phyloP scores from a whole-genome alignment of 2,329 filamentous ascomycete genomes.

The Mollisia scopiformis region DNA sequence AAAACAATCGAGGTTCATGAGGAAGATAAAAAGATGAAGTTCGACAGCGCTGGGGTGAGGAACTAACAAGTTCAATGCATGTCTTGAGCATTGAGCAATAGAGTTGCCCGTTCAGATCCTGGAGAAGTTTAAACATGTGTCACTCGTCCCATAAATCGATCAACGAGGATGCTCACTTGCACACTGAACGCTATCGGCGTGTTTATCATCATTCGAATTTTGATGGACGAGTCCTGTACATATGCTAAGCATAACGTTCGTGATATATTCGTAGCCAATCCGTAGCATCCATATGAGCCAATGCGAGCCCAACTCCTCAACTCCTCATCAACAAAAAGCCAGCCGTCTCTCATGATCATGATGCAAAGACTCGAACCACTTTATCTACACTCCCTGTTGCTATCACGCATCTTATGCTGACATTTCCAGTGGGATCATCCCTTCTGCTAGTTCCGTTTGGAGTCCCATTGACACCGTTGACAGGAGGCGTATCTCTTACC shows the following conservation, averaged over 20 bases:
- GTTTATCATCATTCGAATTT: neutral
- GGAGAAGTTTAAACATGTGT: no score
- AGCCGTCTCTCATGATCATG: constrained; percentile 27
- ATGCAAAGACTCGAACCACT: constrained; percentile 77
- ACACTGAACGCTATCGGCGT: neutral
- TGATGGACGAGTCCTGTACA: constrained; percentile 21
- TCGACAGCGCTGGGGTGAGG: no score
- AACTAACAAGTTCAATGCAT: no score
- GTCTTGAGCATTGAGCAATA: no score
- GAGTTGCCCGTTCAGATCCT: no score
- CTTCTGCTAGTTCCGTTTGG: constrained; percentile 52
- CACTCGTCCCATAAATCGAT: no score
- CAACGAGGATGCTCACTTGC: neutral
- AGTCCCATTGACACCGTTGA: constrained; percentile 48
- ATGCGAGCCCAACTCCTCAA: constrained; percentile 25
- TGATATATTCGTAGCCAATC: constrained; percentile 32
- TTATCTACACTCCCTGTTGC: constrained; percentile 86
- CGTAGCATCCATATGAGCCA: constrained; percentile 17
- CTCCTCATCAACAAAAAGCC: constrained; percentile 23
- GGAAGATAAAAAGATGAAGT: no score
- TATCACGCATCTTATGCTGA: constrained; percentile 80
- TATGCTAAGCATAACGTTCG: constrained; percentile 34
- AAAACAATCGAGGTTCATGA: no score
- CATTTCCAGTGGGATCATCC: constrained; percentile 48
- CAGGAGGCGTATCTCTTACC: constrained; percentile 58